A percentile compares a stretch with the other conserved stretches of the same genome.
These are phyloP conservation scores for Capsicum rhomboideum DNA, from an alignment of 257 asterid genomes.

Conservation along the genomic window DNA sequence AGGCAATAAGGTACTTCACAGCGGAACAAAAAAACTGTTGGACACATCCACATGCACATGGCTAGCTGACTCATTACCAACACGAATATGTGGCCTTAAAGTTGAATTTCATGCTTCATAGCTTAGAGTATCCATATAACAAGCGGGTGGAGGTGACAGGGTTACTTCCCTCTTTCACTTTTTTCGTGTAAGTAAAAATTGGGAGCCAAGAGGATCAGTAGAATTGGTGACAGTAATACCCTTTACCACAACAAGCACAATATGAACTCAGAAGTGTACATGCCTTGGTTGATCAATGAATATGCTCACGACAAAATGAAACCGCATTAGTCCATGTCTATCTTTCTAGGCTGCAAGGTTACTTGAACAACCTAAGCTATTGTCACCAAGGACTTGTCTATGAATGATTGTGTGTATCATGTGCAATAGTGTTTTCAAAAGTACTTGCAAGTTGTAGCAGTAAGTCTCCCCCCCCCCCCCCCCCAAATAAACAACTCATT, in stretches of 20 bases:
- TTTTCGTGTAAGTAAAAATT: not conserved
- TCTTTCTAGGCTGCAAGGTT: not conserved
- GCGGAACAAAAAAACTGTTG: not conserved
- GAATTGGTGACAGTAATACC: not conserved
- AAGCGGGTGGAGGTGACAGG: not conserved
- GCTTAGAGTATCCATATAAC: not conserved
- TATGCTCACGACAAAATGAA: not conserved
- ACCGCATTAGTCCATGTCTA: not conserved
- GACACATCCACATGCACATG: not conserved
- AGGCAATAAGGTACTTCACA: not conserved
- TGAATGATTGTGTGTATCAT: not conserved
- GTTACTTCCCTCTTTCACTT: not conserved
- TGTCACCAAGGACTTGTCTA: not conserved
- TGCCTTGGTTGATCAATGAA: not conserved
- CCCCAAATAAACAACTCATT: not conserved
- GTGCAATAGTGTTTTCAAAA: not conserved
- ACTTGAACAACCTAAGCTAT: not conserved
- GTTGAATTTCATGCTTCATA: not conserved
- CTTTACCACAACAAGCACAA: not conserved
- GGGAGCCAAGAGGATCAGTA: not conserved
- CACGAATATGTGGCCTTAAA: not conserved
- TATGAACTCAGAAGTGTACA: not conserved
- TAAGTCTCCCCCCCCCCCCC: not conserved
- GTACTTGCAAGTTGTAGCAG: not conserved
- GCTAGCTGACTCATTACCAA: not conserved